Percentiles rank a stretch among this genome's conserved stretches.
Conservation (phyloP, 768 basidiomycete species). For the Mycena olivaceomarginata region DNA sequence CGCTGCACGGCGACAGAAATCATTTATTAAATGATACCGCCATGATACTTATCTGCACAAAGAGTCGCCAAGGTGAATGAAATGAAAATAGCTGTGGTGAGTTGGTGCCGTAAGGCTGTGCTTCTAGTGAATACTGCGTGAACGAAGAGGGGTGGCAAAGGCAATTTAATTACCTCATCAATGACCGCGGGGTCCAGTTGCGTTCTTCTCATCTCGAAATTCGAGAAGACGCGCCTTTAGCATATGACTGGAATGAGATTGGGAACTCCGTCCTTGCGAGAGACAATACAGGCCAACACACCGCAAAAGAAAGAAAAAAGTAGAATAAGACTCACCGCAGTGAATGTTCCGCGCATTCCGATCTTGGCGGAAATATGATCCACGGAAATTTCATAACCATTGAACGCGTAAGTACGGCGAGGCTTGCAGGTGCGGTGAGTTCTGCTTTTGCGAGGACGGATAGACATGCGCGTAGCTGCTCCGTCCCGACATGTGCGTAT, state of each 20-base stretch:
- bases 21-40: not conserved
- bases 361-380: too few species aligned
- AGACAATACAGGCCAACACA: not conserved
- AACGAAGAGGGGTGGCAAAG: not conserved
- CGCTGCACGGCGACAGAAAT: not conserved
- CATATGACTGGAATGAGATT: too few species aligned
- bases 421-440: too few species aligned
- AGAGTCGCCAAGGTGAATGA: not conserved
- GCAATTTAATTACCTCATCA: conserved; percentile 34
- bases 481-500: too few species aligned
- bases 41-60: not conserved
- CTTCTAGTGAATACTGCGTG: conserved; percentile 8
- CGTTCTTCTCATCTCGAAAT: not conserved
- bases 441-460: too few species aligned
- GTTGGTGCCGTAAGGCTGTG: not conserved
- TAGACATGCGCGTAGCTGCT: too few species aligned
- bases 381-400: not conserved
- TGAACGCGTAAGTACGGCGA: not conserved
- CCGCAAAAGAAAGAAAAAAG: not conserved
- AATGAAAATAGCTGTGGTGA: not conserved
- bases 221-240: not conserved
- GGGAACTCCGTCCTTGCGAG: too few species aligned
- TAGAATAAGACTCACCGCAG: too few species aligned
- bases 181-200: conserved; percentile 1
- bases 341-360: too few species aligned